These are phyloP conservation scores for Acorus calamus DNA, from an alignment of 106 monocot genomes.

Conservation along the genomic window DNA sequence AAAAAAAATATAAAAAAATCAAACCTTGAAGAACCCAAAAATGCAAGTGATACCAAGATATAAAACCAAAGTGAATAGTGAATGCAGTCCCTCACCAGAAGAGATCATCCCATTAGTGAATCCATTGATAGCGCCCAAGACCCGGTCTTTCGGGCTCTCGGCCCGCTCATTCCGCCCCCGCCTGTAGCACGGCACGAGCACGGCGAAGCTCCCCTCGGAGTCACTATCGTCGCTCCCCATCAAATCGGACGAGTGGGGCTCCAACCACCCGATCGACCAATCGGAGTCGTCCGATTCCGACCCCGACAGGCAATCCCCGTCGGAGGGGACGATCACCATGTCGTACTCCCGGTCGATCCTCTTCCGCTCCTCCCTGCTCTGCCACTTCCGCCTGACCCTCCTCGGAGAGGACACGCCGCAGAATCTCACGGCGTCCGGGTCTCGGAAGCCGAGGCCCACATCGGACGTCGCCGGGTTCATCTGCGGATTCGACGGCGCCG, in stretches of 20 bases:
- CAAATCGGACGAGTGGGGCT: slow-evolving; percentile 19
- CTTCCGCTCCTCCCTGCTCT: slow-evolving; percentile 14
- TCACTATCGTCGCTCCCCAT: slow-evolving; percentile 5
- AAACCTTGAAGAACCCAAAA: no score
- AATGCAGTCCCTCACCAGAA: no score
- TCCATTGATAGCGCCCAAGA: background rate
- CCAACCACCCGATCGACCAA: slow-evolving; percentile 33
- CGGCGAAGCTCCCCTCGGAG: slow-evolving; percentile 19
- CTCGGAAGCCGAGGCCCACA: no score
- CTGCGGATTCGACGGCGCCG: no score
- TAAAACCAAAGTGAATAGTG: no score
- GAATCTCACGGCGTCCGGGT: no score
- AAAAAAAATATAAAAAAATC: no score
- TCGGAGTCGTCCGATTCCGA: slow-evolving; percentile 25
- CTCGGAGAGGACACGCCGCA: background rate
- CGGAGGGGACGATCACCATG: slow-evolving; percentile 17
- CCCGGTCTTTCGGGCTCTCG: background rate
- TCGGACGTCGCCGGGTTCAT: no score
- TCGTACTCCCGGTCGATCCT: slow-evolving; percentile 21
- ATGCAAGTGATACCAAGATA: no score
- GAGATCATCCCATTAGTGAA: background rate
- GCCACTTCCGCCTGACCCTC: slow-evolving; percentile 6
- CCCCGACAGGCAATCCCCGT: slow-evolving; percentile 18
- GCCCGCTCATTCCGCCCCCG: background rate
- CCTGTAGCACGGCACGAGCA: slow-evolving; percentile 23